Evolutionary conservation across 2,329 filamentous ascomycete species (phyloP).

Genomic region (Stachybotrys echinatus): DNA sequence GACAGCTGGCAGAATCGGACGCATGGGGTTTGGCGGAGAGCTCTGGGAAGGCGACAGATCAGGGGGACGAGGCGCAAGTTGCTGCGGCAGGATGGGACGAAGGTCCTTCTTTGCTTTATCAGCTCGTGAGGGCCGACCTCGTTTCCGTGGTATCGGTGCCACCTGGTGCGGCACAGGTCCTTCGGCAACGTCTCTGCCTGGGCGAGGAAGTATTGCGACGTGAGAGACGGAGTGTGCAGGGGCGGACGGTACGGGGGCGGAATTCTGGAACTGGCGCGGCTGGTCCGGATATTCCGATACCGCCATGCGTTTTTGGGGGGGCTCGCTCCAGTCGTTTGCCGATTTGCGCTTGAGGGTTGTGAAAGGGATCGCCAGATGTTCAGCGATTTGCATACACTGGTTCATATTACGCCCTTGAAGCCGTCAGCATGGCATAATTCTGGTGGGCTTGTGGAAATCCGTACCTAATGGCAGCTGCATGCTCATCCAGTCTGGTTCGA

Average conservation of each 20-base stretch:
- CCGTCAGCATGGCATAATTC: background rate
- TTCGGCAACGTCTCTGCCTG: conserved; percentile 8
- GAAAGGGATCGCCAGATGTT: conserved; percentile 28
- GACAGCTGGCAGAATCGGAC: conserved; percentile 10
- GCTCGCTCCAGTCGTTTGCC: conserved; percentile 25
- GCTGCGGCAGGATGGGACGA: conserved; percentile 24
- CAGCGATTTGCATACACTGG: conserved; percentile 36
- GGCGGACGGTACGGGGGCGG: conserved; percentile 2
- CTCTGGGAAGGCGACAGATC: background rate
- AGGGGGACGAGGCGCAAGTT: conserved; percentile 22
- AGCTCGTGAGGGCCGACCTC: conserved; percentile 39
- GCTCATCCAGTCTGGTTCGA: conserved; percentile 39
- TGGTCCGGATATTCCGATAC: conserved; percentile 8
- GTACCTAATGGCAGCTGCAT: conserved; percentile 44
- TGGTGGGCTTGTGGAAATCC: conserved; percentile 2
- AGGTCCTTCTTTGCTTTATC: conserved; percentile 31
- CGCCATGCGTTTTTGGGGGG: conserved; percentile 25
- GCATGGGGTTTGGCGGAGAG: background rate
- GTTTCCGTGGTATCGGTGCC: conserved; percentile 27
- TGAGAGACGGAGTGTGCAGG: conserved; percentile 3
- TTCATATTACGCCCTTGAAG: conserved; percentile 40
- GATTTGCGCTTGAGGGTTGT: conserved; percentile 27
- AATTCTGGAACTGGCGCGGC: background rate
- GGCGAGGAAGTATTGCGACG: conserved; percentile 18
- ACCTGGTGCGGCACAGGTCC: conserved; percentile 5